phyloP scores from a whole-genome alignment of 768 basidiomycete genomes.

The Suillus clintonianus region DNA sequence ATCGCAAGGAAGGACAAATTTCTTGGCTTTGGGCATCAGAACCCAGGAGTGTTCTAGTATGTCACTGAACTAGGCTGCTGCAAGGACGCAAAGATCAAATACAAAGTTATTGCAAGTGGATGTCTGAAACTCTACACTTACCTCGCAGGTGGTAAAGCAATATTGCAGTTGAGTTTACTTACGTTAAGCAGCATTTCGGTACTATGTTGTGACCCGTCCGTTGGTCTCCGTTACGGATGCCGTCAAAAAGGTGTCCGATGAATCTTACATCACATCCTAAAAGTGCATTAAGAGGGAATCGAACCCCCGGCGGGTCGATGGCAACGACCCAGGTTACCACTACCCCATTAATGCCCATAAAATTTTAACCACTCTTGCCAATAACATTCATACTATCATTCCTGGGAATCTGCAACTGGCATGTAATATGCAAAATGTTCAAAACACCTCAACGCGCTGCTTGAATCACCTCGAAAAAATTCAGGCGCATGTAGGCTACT shows the following conservation, averaged over 20 bases:
- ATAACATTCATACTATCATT: no score
- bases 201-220: background rate
- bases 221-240: background rate
- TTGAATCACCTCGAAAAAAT: no score
- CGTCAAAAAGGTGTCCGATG: background rate
- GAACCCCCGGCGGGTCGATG: conserved; percentile 88
- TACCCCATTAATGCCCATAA: conserved; percentile 65
- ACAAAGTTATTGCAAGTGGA: no score
- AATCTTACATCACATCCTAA: no score
- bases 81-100: no score
- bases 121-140: no score
- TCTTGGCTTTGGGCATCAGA: background rate
- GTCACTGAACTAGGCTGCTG: no score
- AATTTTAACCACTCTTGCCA: conserved; percentile 28
- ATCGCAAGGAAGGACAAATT: background rate
- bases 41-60: background rate
- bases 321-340: conserved; percentile 70
- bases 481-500: no score
- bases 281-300: conserved; percentile 81
- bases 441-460: no score
- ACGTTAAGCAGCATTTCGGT: background rate
- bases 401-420: no score
- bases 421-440: no score
- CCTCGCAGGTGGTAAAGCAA: no score
- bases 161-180: background rate